These are phyloP conservation scores for Ustilago bromivora DNA, from an alignment of 1,284 basidiomycete species.

Conservation along the genomic window DNA sequence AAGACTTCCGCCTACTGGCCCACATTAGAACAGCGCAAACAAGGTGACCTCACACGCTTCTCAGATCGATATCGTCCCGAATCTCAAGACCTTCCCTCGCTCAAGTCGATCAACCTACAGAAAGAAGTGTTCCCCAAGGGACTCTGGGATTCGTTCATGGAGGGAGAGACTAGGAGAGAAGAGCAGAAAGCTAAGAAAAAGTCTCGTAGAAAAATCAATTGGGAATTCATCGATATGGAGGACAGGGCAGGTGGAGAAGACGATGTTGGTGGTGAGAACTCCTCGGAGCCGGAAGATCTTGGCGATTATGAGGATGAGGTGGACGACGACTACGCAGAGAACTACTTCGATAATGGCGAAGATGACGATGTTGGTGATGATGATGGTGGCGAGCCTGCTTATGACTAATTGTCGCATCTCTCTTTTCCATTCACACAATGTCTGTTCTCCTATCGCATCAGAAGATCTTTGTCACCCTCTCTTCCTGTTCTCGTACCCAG, in stretches of 20 bases:
- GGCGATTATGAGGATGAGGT: slow-evolving; percentile 68
- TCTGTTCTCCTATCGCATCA: not conserved
- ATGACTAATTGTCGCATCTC: slow-evolving; percentile 43
- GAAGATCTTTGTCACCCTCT: too few relatives aligned
- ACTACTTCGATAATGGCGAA: slow-evolving; percentile 69
- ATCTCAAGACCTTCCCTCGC: slow-evolving; percentile 50
- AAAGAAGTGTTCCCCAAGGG: slow-evolving; percentile 63
- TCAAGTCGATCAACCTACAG: slow-evolving; percentile 57
- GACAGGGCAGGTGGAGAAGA: slow-evolving; percentile 55
- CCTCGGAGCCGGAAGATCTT: slow-evolving; percentile 62
- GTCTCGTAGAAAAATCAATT: slow-evolving; percentile 56
- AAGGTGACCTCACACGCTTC: slow-evolving; percentile 58
- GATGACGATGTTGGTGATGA: slow-evolving; percentile 62
- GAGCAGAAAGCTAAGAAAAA: slow-evolving; percentile 49
- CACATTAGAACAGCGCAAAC: slow-evolving; percentile 41
- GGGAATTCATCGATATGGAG: slow-evolving; percentile 61
- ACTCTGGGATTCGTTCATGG: slow-evolving; percentile 64
- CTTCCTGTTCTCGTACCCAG: slow-evolving; percentile 1
- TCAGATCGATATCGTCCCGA: slow-evolving; percentile 62
- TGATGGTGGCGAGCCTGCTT: slow-evolving; percentile 60
- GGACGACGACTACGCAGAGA: slow-evolving; percentile 67
- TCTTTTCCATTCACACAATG: not conserved
- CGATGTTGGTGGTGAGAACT: slow-evolving; percentile 50
- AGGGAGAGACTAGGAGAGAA: slow-evolving; percentile 58
- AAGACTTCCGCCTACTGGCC: slow-evolving; percentile 55